Evolutionary conservation across 2,329 filamentous ascomycete genomes (phyloP), one percentile per base, ranked within the genome.

Genomic region (Clarireedia homoeocarpa): DNA sequence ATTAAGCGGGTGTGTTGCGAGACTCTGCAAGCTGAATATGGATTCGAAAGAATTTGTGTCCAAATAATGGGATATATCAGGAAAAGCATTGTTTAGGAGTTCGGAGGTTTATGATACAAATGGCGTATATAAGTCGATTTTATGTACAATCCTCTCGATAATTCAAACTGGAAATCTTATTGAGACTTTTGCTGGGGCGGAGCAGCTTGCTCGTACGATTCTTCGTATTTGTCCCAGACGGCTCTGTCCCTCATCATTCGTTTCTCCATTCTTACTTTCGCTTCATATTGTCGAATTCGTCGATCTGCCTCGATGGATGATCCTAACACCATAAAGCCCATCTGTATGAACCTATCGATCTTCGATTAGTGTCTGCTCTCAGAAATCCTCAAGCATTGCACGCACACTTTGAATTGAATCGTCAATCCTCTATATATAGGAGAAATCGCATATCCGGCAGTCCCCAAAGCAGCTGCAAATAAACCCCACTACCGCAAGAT

Each of bases 21-120:
- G 92, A 66, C 77, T 99, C 56, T 94, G 90, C 75, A 95, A 88
- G 77, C 85, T 97, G 71, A 96, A 96, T 72, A 97, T 99, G 92
- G 89, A 95, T 67, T 88, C 90, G 3, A 85, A 88, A 70, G 80
- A 87, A 59, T 96, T 96, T 69, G 77, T 78, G 44, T 36, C 57
- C 34, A 64, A 62, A 58, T 64, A 60, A 64, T 58, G 56, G 27
- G 54, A 48, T 24, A 57, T 48, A 38, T 17, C 4, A 47, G 51
- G 51, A 52, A 56, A 40, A 58, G 56, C 48, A 62, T 59, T 52
- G 49, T 48, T 17, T 10, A 45, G 65, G 66, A 62, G 66, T 67
- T 62, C 36, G n/a, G 59, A 57, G 60, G 49, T 51, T 55, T 23
- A 45, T 38, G 17, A 34, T 44, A 50, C 27, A 50, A 34, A 38